A percentile compares a stretch with the other conserved stretches of the same genome.
These are phyloP conservation scores for Acacia acuminata DNA, from an alignment of 306 rosid species.

Conservation along the genomic window DNA sequence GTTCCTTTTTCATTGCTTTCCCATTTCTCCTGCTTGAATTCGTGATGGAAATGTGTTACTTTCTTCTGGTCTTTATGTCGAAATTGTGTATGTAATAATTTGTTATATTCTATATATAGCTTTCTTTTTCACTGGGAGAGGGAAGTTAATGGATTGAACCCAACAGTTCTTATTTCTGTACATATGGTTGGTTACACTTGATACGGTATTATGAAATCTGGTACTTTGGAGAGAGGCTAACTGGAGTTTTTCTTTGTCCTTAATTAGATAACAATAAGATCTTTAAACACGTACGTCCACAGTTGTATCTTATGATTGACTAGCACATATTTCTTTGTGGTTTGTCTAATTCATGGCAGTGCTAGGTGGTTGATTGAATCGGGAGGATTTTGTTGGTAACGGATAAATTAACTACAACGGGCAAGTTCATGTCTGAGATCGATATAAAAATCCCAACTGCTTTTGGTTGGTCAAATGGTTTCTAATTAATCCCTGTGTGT, in stretches of 20 bases:
- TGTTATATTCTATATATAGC: not conserved
- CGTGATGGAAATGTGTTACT: not conserved
- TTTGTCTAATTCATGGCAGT: not conserved
- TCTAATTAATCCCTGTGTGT: not conserved
- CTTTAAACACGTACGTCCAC: not conserved
- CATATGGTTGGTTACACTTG: not conserved
- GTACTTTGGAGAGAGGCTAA: not conserved
- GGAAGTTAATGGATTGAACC: not conserved
- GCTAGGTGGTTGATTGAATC: slow-evolving; percentile 19
- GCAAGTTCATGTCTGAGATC: slow-evolving; percentile 42
- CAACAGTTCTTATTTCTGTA: not conserved
- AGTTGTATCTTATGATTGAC: not conserved
- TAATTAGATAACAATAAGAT: not conserved
- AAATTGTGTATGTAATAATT: too few relatives aligned
- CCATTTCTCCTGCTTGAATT: not conserved
- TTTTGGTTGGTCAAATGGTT: slow-evolving; percentile 25
- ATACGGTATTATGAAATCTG: not conserved
- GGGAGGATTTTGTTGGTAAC: slow-evolving; percentile 3
- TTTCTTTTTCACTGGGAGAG: not conserved
- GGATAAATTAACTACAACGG: slow-evolving; percentile 13
- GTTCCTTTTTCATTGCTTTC: not conserved
- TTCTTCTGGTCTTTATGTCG: not conserved
- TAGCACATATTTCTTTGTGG: not conserved
- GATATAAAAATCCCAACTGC: slow-evolving; percentile 16
- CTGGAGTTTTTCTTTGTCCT: not conserved